Base-by-base conservation (phyloP, 2,329 filamentous ascomycete genomes). In the Aspergillus flavus region DNA sequence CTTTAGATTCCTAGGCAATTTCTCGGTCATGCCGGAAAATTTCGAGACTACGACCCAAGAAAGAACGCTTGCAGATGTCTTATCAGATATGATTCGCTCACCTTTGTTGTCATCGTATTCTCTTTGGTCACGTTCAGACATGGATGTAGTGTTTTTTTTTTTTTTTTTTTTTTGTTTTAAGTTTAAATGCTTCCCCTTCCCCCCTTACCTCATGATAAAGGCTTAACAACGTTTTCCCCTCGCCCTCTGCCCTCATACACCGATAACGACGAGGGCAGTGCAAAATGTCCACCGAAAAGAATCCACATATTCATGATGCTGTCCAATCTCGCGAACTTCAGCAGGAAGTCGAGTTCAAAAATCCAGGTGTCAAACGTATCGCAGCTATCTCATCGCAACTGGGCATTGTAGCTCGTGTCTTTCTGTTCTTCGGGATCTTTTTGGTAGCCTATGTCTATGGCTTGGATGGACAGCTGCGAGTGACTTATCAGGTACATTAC, bases 391-490 rank as follows among this genome's bases (percentile, higher is more conserved):
- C 83, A 7, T 75, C 80, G 10, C 81, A 85, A 65, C 81, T 89
- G 43, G 86, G 83, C 21, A 65, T 75, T 4, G 63, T 68, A 16
- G 86, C 89, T 71, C 85, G 86, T 34, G 66, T 86, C 63, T 79
- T 82, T 64, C 82, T 91, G 72, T 89, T 90, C 75, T 70, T 84
- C 11, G 81, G 86, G 28, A 80, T 90, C 66, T 90, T 90, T 72
- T 73, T 90, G 36, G 78, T 90, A 59, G 84, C 87, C 12, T 91
- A 89, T 72, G 85, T 83, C 39, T 91, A 90, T 72, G 85, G 86
- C 2, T 79, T 89, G 26, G 87, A 89, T 66, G 84, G 84, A 28
- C 84, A 80, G 1, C 79, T 89, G 50, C 82, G 87, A 16, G 65
- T 65, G 14, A 80, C 82, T 7, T 87, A 86, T 69, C 83, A 83